phyloP scores from a whole-genome alignment of 2,329 filamentous ascomycete genomes.

The Venturia pyrina region DNA sequence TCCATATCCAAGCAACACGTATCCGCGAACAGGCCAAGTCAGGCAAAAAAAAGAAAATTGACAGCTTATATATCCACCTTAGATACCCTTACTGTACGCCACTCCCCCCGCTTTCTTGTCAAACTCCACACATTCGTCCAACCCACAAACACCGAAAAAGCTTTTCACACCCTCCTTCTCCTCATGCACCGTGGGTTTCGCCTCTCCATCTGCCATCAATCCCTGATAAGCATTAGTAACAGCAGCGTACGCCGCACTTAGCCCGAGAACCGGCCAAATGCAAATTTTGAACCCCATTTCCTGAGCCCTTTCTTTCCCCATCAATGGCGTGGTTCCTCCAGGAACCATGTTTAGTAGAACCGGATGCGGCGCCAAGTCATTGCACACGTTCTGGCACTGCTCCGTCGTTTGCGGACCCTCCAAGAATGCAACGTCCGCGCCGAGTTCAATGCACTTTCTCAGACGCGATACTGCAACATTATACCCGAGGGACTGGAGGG shows the following conservation, averaged over 20 bases:
- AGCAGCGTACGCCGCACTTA: constrained; percentile 4
- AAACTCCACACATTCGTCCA: constrained; percentile 41
- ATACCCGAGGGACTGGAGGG: constrained; percentile 47
- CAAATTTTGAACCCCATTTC: constrained; percentile 49
- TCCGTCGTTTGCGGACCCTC: constrained; percentile 47
- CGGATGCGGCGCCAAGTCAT: constrained; percentile 39
- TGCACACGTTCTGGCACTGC: constrained; percentile 37
- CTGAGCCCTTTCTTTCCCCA: constrained; percentile 42
- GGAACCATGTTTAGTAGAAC: constrained; percentile 50
- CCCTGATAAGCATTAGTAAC: constrained; percentile 22
- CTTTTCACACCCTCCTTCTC: constrained; percentile 32
- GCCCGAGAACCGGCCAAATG: constrained; percentile 40
- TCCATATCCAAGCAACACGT: no score
- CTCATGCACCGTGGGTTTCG: constrained; percentile 31
- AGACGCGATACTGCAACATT: constrained; percentile 45
- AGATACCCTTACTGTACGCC: constrained; percentile 16
- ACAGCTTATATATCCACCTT: neutral
- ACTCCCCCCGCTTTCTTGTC: constrained; percentile 35
- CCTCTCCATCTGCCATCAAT: constrained; percentile 30
- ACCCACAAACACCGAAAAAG: constrained; percentile 43
- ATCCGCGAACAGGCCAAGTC: no score
- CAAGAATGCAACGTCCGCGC: constrained; percentile 51
- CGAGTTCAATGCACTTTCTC: constrained; percentile 39
- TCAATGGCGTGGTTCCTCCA: constrained; percentile 44
- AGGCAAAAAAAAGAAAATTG: no score